These are phyloP conservation scores for Rhinocladiella similis DNA, from an alignment of 2,329 filamentous ascomycete genomes.

Conservation along the genomic window DNA sequence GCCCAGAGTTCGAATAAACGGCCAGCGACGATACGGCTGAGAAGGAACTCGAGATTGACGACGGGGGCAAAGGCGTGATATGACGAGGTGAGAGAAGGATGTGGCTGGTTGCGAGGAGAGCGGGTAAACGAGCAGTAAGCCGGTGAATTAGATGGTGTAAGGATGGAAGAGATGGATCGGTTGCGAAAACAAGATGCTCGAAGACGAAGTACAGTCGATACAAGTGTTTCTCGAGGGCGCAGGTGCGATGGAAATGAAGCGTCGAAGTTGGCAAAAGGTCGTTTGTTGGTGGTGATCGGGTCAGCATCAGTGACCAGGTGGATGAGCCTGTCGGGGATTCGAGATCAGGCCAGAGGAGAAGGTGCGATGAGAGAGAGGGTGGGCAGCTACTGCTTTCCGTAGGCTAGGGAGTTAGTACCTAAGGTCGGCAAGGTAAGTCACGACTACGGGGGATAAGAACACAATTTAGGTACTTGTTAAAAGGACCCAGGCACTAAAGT, in stretches of 20 bases:
- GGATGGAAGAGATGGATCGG: conserved; percentile 5
- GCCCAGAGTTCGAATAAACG: conserved; percentile 2
- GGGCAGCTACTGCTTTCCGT: background rate
- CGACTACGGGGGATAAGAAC: no score
- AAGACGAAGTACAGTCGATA: conserved; percentile 12
- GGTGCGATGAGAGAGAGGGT: background rate
- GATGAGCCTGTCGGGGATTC: conserved; percentile 2
- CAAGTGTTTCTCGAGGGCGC: conserved; percentile 2
- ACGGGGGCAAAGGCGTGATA: background rate
- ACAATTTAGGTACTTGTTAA: no score
- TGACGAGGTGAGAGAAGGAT: conserved; percentile 2
- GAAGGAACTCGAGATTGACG: conserved; percentile 8
- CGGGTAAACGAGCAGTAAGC: background rate
- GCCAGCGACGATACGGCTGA: conserved; percentile 15
- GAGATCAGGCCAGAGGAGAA: conserved; percentile 6
- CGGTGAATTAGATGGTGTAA: conserved; percentile 1
- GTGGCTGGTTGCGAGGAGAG: conserved; percentile 8
- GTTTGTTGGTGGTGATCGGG: conserved; percentile 1
- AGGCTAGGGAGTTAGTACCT: no score
- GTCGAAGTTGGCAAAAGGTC: conserved; percentile 9
- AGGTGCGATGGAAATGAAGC: conserved; percentile 7
- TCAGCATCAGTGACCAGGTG: background rate
- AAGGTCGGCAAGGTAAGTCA: no score
- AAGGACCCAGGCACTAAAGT: no score
- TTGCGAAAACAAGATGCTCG: conserved; percentile 5